Evolutionary conservation across 805 yeast genomes (phyloP), one percentile per base, ranked within the genome.

Genomic region (Naumovozyma baii): DNA sequence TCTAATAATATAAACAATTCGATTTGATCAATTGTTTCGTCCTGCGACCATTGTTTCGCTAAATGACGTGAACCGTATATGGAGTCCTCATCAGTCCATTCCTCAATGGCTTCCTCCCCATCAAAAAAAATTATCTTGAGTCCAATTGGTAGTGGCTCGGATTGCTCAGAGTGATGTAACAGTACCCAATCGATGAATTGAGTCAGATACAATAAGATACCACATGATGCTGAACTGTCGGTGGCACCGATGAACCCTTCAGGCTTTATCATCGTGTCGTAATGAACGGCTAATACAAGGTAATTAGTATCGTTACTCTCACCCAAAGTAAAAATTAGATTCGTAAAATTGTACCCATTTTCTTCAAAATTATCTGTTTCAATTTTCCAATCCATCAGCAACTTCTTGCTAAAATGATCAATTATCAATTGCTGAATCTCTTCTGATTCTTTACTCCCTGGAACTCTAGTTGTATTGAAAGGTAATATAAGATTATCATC

Each of bases 141-240:
- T 0, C 76, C 77, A 16, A 46, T n/a, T 10, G 26, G 26, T n/a
- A 22, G 26, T 22, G 26, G 26, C 10, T 22, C n/a, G n/a, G n/a
- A n/a, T n/a, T n/a, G n/a, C n/a, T n/a, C n/a, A n/a, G n/a, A n/a
- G n/a, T n/a, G 26, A 22, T 22, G 26, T 22, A 10, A 7, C 26
- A 22, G 26, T 7, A 13, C 13, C 31, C 15, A 29, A 34, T 55
- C 59, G 4, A 59, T 26, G 34, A 51, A 52, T 34, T 59, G 52
- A 4, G 77, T 70, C 2, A 70, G 47, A 44, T 70, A 71, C 43
- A 76, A 44, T 31, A 76, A 47, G 16, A 76, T 57, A 0, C 74
- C 75, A 51, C 80, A 74, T 1, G 81, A 73, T 1, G 69, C 74
- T 3, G 78, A 79, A 40, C 78, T 70, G 49, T 76, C 82, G 20